Base-by-base conservation (phyloP, 352 stramenopile species). In the Phytopythium mirpurense region DNA sequence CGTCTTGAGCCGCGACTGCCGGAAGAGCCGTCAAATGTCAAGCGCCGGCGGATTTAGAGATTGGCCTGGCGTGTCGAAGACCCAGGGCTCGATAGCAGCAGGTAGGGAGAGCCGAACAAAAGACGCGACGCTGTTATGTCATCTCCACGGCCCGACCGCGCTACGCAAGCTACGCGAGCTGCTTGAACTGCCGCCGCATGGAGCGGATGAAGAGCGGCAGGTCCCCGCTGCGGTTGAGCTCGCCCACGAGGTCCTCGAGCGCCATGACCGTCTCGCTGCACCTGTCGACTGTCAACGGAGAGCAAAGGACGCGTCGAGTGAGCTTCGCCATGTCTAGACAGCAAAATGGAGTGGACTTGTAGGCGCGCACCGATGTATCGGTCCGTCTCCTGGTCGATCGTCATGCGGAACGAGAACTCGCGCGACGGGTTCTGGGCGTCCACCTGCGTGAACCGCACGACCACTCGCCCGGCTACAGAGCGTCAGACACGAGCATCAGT, bases 151-250 rank as follows among this genome's bases (percentile, higher is more conserved):
- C n/a, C n/a, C n/a, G n/a, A n/a, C n/a, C n/a, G n/a, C n/a, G 29
- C 29, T 32, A 9, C 29, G 29, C 5, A 5, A 9, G 29, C 50
- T 69, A 79, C 51, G 79, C 64, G n/a, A 86, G 54, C 57, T 78
- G 67, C 60, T 88, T 88, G 56, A 90, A 93, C 58, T 86, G 60
- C 35, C 77, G 78, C 1, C 83, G 80, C 80, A 93, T 93, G 34
- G 74, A 74, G 38, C 78, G 80, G 24, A 93, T 79, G 56, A 93
- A 88, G 23, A 72, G 65, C 37, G 83, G 79, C 44, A 93, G 73
- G 59, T 93, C 77, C 32, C 77, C 73, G 16, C 56, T 71, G 37
- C 64, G 49, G 62, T 91, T 93, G 14, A 93, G 76, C 46, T 78
- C 58, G 21, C 68, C 63, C 50, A 88, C 68, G 18, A 91, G 41